A percentile compares a stretch with the other conserved stretches of the same genome.
Conservation (phyloP, 108 stramenopile genomes). For the Skeletonema potamos region DNA sequence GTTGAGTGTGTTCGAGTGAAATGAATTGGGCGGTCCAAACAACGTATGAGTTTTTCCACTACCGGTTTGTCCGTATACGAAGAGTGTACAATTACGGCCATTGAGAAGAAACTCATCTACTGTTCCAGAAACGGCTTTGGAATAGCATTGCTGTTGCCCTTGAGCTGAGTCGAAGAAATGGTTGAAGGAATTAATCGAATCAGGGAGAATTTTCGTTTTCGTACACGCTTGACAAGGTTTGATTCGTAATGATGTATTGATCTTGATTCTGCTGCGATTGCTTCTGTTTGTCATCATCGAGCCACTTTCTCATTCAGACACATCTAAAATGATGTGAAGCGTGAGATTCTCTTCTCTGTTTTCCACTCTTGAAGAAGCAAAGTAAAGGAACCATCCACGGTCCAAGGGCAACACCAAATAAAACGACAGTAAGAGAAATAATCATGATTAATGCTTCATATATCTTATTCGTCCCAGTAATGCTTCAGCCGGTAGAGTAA, state of each 20-base stretch:
- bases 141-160: background rate
- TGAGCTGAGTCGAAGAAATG: slow-evolving; percentile 13
- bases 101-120: background rate
- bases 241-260: background rate
- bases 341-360: no score
- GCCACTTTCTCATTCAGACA: no score
- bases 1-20: background rate
- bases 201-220: background rate
- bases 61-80: background rate
- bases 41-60: background rate
- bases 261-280: background rate
- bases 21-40: background rate
- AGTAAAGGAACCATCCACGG: no score
- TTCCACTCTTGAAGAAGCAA: no score
- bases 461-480: slow-evolving; percentile 49
- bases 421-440: background rate
- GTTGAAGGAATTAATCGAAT: slow-evolving; percentile 38
- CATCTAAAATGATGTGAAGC: no score
- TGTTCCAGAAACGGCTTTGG: background rate
- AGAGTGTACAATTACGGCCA: background rate
- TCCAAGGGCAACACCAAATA: no score
- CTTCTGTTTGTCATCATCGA: background rate
- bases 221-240: background rate
- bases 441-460: background rate
- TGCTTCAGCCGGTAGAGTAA: slow-evolving; percentile 87